Base-by-base conservation (phyloP, 768 basidiomycete species). In the Vararia minispora region DNA sequence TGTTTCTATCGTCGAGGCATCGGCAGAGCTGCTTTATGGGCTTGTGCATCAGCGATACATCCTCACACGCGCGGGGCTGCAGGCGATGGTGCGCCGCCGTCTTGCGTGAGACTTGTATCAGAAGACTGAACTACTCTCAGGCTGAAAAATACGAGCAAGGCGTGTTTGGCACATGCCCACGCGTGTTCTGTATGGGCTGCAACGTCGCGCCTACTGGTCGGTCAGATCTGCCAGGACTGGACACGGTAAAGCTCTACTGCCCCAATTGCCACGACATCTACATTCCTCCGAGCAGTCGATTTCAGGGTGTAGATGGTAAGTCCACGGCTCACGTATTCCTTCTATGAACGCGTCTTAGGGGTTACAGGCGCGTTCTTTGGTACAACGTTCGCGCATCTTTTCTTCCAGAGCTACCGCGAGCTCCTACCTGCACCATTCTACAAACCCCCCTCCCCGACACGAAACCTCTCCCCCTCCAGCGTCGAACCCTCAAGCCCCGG, bases 231-330 rank as follows among this genome's bases (percentile, higher is more conserved):
- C 92, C 95, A 18, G 95, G 94, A 13, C 68, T 90, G 35, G 95
- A 99, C 58, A 98, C 92, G 1, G 95, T 99, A 50, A 98, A 98
- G 58, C 71, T 99, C 29, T 98, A 83, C 61, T 99, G 95, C 59
- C 89, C 95, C 12, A 95, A 91, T 59, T 99, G 95, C 61, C 87
- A 92, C 47, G 95, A 99, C 56, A 86, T 95, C 48, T 99, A 94
- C 58, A 75, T 79, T 0, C 95, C 95, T 3, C 91, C 94, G 6
- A 91, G 87, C 62, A 90, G 86, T 58, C 76, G 92, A 43, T 99
- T 90, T 59, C 86, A 89, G 54, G 85, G 86, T 26, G 88, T 99
- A 23, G 95, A 99, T 60, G 95, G 92, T 87, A 53, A 51, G 78
- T 62, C 28, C 22, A 35, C 9, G 21, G 18, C 35, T 34, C 24